These are phyloP conservation scores for Ustilago crameri DNA, from an alignment of 1,284 basidiomycete genomes.

Conservation along the genomic window DNA sequence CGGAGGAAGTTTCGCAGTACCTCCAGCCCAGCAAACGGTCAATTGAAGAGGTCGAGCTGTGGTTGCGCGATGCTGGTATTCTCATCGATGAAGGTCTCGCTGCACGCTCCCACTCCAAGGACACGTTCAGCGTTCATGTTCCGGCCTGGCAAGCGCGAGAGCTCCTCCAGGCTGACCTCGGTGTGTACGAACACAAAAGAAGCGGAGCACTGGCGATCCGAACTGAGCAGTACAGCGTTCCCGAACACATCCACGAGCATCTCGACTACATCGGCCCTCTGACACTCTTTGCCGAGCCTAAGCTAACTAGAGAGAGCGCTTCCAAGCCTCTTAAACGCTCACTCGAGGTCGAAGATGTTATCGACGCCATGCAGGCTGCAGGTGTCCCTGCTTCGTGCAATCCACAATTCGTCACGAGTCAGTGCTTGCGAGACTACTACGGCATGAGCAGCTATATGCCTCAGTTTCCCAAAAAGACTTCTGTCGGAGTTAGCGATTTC, in stretches of 20 bases:
- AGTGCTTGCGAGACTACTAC: conserved; percentile 62
- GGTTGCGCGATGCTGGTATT: conserved; percentile 72
- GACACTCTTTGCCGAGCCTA: conserved; percentile 52
- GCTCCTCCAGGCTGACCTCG: conserved; percentile 61
- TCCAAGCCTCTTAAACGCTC: conserved; percentile 10
- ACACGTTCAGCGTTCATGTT: conserved; percentile 74
- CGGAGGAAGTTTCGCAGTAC: conserved; percentile 72
- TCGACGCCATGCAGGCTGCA: neutral
- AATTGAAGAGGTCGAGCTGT: conserved; percentile 70
- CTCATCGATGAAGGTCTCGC: conserved; percentile 68
- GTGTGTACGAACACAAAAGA: conserved; percentile 53
- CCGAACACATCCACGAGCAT: conserved; percentile 43
- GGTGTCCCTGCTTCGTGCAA: conserved; percentile 49
- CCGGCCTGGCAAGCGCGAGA: conserved; percentile 73
- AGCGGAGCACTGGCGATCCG: conserved; percentile 50
- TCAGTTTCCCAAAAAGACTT: conserved; percentile 30
- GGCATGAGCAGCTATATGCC: conserved; percentile 55
- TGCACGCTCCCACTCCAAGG: conserved; percentile 56
- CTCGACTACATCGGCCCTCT: conserved; percentile 57
- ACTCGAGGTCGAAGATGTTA: neutral
- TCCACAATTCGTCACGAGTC: conserved; percentile 27
- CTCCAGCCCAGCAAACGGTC: conserved; percentile 69
- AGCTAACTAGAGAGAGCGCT: conserved; percentile 17
- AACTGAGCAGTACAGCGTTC: conserved; percentile 51
- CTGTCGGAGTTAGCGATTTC: conserved; percentile 59